Percentiles rank a stretch among this genome's conserved stretches.
phyloP scores from a whole-genome alignment of 352 stramenopile species.

The Phytophthora colocasiae region DNA sequence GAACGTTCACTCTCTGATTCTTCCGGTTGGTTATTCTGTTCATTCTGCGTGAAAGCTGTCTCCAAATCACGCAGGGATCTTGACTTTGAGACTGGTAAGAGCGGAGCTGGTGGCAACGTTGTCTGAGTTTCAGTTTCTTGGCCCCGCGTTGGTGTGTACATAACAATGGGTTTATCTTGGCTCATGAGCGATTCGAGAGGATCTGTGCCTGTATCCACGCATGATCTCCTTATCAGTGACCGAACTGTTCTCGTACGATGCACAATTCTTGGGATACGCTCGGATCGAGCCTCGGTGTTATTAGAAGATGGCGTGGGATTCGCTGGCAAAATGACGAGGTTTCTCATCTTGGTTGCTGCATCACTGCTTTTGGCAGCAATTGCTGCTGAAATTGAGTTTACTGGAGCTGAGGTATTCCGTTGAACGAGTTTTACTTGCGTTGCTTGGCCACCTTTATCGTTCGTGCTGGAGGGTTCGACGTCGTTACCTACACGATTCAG shows the following conservation, averaged over 20 bases:
- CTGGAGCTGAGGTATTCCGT: conserved; percentile 12
- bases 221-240: conserved; percentile 38
- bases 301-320: conserved; percentile 6
- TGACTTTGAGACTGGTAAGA: conserved; percentile 34
- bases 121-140: conserved; percentile 67
- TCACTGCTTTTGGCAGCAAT: conserved; percentile 18
- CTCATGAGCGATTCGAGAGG: conserved; percentile 62
- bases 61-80: conserved; percentile 6
- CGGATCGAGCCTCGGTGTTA: not conserved
- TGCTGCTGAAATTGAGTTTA: conserved; percentile 13
- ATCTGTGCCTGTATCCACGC: conserved; percentile 61
- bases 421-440: conserved; percentile 6
- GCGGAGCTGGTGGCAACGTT: conserved; percentile 41
- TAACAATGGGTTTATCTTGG: conserved; percentile 9
- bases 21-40: conserved; percentile 23
- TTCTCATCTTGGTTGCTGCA: conserved; percentile 2
- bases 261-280: conserved; percentile 23
- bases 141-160: not conserved
- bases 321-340: not conserved
- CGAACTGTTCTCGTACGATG: conserved; percentile 33
- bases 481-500: conserved; percentile 46
- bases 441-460: not conserved
- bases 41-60: not conserved
- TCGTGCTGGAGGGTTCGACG: not conserved
- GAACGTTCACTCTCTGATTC: conserved; percentile 11